Evolutionary conservation across 192 early-diverging fungal genomes (phyloP).

Genomic region (Chytriomyces sp.): DNA sequence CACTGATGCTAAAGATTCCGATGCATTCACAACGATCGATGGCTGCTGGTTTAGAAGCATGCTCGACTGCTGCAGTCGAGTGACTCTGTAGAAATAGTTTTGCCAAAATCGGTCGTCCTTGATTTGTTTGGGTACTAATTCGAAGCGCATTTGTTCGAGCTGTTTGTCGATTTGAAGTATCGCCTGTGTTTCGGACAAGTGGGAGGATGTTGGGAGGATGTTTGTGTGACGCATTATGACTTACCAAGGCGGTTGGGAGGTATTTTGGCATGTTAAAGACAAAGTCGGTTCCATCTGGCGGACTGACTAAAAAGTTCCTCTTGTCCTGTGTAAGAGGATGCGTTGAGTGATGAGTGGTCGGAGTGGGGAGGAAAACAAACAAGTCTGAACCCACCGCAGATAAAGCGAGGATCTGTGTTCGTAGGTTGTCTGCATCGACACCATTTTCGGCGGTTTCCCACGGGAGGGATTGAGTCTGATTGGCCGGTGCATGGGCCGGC

Average conservation of each 20-base stretch:
- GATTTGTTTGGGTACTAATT: constrained; percentile 68
- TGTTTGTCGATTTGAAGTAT: constrained; percentile 61
- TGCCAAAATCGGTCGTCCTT: constrained; percentile 69
- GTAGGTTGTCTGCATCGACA: not conserved
- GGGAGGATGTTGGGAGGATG: not conserved
- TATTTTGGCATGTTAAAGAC: constrained; percentile 66
- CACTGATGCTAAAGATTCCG: no score
- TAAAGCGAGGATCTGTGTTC: constrained; percentile 18
- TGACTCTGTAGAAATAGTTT: constrained; percentile 74
- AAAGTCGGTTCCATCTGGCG: constrained; percentile 66
- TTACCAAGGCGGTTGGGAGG: constrained; percentile 51
- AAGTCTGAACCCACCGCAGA: constrained; percentile 6
- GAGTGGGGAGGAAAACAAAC: not conserved
- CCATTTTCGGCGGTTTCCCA: constrained; percentile 10
- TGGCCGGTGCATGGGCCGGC: not conserved
- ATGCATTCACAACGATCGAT: not conserved
- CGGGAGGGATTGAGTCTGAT: not conserved
- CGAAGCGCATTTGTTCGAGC: constrained; percentile 68
- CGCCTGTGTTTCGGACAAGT: constrained; percentile 44
- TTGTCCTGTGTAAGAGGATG: constrained; percentile 57
- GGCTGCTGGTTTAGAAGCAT: not conserved
- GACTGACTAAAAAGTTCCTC: constrained; percentile 64
- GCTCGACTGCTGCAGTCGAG: constrained; percentile 38
- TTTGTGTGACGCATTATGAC: not conserved
- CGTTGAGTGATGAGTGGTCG: not conserved